Evolutionary conservation across 306 rosid species (phyloP), one percentile per base, ranked within the genome.

Genomic region (Cyclanthera cordifolia): DNA sequence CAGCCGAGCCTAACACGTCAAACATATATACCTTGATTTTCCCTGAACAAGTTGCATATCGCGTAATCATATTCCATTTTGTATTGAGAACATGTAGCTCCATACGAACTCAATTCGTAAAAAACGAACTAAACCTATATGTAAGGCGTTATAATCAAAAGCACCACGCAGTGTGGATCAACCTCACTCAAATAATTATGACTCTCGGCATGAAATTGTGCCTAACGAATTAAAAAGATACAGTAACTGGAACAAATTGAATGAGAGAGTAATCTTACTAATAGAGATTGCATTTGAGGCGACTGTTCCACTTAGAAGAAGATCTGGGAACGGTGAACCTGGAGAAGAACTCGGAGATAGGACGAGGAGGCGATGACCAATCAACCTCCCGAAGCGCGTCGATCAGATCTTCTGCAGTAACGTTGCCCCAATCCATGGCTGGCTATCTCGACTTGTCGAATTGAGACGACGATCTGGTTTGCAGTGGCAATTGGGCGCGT

Each of bases 311-410:
- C 77, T 90, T 90, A 77, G 90, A 43, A 25, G 75, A 86, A 19
- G 99, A 87, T 85, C 95, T 70, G 21, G 99, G 99, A 43, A 80
- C 21, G 34, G 99, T 83, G 86, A 94, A 94, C 71, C 87, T 82
- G 53, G 96, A 90, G 86, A 94, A 90, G 86, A 94, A 94, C 79
- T 94, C 99, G 0, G 92, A 80, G 46, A 88, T 64, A 37, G 99
- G 99, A 0, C 99, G 97, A 53, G 99, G 99, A 53, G 99, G 99
- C 58, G 96, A 83, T 2, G 99, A 94, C 99, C 99, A 94, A 61
- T 94, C 99, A 1, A 94, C 99, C 81, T 94, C 99, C 25, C 99
- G 96, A 57, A 94, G 96, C 2, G 97, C 99, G 65, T 94, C 97
- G 77, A 90, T 41, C 51, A 94, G 92, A 90, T 94, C 99, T 82